Conservation (phyloP, 352 stramenopile genomes). For the Pythium myriotylum region DNA sequence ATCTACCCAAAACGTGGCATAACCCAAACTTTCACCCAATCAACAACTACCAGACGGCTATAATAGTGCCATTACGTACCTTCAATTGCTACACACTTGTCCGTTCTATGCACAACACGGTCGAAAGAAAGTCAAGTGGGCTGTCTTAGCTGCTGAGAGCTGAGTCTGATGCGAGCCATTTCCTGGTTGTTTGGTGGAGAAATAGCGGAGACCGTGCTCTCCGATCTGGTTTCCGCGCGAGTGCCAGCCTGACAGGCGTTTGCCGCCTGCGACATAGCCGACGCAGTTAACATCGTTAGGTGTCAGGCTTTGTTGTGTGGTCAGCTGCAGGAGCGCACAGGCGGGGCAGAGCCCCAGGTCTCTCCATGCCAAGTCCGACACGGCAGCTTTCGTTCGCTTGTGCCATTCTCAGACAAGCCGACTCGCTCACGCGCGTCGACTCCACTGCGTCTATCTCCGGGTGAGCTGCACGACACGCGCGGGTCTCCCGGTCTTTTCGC, state of each 20-base stretch:
- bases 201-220: neutral
- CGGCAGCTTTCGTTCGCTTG: neutral
- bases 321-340: neutral
- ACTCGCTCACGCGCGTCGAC: neutral
- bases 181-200: neutral
- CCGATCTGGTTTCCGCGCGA: neutral
- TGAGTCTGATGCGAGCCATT: neutral
- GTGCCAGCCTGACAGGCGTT: neutral
- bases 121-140: neutral
- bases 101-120: neutral
- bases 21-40: too few relatives aligned
- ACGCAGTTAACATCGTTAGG: neutral
- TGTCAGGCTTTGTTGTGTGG: slow-evolving; percentile 1
- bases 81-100: neutral
- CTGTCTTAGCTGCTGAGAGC: neutral
- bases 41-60: too few relatives aligned
- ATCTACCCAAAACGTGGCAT: neutral
- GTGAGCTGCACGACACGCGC: too few relatives aligned
- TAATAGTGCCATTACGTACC: too few relatives aligned
- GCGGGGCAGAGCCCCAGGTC: neutral
- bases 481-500: neutral
- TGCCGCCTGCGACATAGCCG: neutral
- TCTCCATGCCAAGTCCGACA: neutral
- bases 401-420: slow-evolving; percentile 13
- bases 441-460: slow-evolving; percentile 1